phyloP scores from a whole-genome alignment of 1,284 basidiomycete species.

The Polyporus tsugae region DNA sequence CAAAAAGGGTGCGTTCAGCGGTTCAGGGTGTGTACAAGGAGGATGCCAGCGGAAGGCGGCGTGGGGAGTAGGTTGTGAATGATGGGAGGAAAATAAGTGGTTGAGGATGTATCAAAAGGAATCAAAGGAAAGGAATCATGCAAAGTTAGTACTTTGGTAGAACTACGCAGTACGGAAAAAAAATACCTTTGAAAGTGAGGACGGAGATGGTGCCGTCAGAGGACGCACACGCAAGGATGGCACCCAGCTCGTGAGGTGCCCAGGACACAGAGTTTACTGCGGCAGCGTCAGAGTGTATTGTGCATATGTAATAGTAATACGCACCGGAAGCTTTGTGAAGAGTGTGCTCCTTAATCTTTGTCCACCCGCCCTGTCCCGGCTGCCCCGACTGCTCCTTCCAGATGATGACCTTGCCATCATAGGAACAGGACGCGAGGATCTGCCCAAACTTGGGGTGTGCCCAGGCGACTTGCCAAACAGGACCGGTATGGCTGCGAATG shows the following conservation, averaged over 20 bases:
- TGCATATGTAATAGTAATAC: constrained; percentile 22
- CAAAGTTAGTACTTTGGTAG: neutral
- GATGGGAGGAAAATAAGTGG: neutral
- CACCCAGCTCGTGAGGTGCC: constrained; percentile 97
- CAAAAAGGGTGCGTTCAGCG: neutral
- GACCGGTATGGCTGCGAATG: constrained; percentile 84
- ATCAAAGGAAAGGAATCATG: neutral
- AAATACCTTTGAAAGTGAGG: constrained; percentile 94
- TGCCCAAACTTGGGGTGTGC: constrained; percentile 97
- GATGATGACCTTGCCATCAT: constrained; percentile 97
- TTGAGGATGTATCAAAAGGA: neutral
- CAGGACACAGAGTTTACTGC: constrained; percentile 97
- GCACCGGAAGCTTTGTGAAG: constrained; percentile 93
- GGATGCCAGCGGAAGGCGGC: neutral
- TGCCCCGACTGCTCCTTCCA: constrained; percentile 89
- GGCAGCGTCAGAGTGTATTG: constrained; percentile 2
- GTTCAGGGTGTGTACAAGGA: neutral
- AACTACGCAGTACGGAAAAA: neutral
- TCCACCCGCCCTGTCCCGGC: constrained; percentile 74
- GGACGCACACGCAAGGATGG: constrained; percentile 97
- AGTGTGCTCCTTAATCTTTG: constrained; percentile 96
- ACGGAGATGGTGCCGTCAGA: constrained; percentile 98
- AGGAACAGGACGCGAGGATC: constrained; percentile 96
- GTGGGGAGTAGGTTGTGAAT: neutral
- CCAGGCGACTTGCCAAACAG: constrained; percentile 99